Conservation (phyloP, 306 rosid species). For the Lathyrus oleraceus region DNA sequence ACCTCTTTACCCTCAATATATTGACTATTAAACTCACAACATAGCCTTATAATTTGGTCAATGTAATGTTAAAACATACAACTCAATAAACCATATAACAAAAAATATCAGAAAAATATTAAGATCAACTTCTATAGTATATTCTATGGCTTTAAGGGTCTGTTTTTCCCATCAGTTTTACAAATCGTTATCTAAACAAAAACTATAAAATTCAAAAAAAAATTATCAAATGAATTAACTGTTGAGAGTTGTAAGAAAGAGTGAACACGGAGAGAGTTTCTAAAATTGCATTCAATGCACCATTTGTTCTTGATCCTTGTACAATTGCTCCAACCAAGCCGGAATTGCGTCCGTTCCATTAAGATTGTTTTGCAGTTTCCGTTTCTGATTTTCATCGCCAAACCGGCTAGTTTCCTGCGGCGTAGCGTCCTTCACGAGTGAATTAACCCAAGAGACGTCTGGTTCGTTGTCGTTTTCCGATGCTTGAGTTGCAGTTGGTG, state of each 20-base stretch:
- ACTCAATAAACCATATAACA: constrained; percentile 32
- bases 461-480: constrained; percentile 49
- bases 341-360: constrained; percentile 54
- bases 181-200: constrained; percentile 48
- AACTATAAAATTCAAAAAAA: constrained; percentile 49
- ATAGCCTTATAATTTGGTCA: constrained; percentile 7
- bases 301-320: constrained; percentile 80
- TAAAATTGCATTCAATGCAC: constrained; percentile 48
- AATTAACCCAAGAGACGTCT: constrained; percentile 74
- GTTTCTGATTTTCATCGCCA: constrained; percentile 50
- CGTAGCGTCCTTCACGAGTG: constrained; percentile 64
- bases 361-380: constrained; percentile 47
- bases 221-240: constrained; percentile 37
- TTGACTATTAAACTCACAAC: too few species aligned
- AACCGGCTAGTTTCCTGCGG: constrained; percentile 34
- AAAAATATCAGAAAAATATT: constrained; percentile 21
- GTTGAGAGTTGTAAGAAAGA: constrained; percentile 37
- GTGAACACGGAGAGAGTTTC: neutral
- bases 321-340: constrained; percentile 81
- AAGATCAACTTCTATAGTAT: constrained; percentile 30
- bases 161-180: constrained; percentile 27
- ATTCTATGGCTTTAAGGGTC: constrained; percentile 7
- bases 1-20: too few species aligned
- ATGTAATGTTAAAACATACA: constrained; percentile 33
- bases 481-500: constrained; percentile 27